Evolutionary conservation across 2,329 filamentous ascomycete species (phyloP).

Genomic region (Xylariales sp.): DNA sequence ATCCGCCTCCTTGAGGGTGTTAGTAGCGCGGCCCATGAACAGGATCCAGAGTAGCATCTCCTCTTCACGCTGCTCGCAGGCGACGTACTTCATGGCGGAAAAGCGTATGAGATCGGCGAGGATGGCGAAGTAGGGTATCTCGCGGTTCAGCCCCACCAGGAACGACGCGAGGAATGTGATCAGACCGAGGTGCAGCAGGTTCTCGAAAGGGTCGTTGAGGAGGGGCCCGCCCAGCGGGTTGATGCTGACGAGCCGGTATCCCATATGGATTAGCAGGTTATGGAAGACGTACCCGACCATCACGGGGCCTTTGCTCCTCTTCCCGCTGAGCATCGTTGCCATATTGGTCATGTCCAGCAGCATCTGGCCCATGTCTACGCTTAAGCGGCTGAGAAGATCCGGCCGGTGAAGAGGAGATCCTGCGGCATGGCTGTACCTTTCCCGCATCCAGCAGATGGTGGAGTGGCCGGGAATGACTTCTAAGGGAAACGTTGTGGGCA

Average conservation of each 20-base stretch:
- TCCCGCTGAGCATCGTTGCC: slow-evolving; percentile 14
- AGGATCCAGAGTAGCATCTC: background rate
- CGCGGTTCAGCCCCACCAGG: slow-evolving; percentile 7
- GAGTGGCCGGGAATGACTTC: slow-evolving; percentile 4
- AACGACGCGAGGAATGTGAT: slow-evolving; percentile 21
- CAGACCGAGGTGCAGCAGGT: slow-evolving; percentile 20
- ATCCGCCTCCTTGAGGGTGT: too few species aligned
- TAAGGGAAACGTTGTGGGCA: slow-evolving; percentile 10
- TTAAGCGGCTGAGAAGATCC: background rate
- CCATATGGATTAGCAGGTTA: slow-evolving; percentile 16
- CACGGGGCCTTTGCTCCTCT: slow-evolving; percentile 3
- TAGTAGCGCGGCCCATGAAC: too few species aligned
- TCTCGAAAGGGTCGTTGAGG: slow-evolving; percentile 6
- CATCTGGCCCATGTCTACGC: too few species aligned
- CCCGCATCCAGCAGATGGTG: slow-evolving; percentile 3
- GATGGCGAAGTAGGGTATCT: slow-evolving; percentile 8
- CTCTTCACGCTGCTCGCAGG: background rate
- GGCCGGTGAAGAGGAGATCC: background rate
- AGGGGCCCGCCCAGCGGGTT: slow-evolving; percentile 6
- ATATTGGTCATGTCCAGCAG: slow-evolving; percentile 12
- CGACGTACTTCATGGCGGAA: background rate
- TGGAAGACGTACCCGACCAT: slow-evolving; percentile 19
- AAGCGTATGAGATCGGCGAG: slow-evolving; percentile 8
- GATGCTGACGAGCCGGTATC: slow-evolving; percentile 19
- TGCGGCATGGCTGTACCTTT: background rate